phyloP scores from a whole-genome alignment of 2,329 filamentous ascomycete species.

The Fusarium devonianum region DNA sequence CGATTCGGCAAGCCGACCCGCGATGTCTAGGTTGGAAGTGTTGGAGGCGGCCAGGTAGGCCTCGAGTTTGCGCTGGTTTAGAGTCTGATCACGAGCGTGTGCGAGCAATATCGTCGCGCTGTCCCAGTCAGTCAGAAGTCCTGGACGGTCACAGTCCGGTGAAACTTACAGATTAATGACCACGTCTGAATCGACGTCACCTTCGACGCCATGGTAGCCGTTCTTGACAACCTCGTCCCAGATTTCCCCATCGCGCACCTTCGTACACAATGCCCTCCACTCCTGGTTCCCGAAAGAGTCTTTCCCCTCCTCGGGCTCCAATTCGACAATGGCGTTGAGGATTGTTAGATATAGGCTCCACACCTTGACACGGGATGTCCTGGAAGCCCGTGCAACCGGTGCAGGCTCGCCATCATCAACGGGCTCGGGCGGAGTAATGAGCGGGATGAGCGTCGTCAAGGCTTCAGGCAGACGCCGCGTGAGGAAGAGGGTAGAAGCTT shows the following conservation, averaged over 20 bases:
- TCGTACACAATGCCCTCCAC: slow-evolving; percentile 82
- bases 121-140: slow-evolving; percentile 31
- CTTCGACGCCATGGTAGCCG: slow-evolving; percentile 88
- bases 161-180: slow-evolving; percentile 80
- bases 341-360: slow-evolving; percentile 98
- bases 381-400: slow-evolving; percentile 80
- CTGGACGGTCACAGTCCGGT: slow-evolving; percentile 12
- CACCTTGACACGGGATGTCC: slow-evolving; percentile 87
- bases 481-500: slow-evolving; percentile 91
- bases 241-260: slow-evolving; percentile 87
- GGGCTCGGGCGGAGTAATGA: slow-evolving; percentile 70
- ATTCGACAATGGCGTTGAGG: slow-evolving; percentile 86
- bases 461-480: slow-evolving; percentile 93
- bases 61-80: slow-evolving; percentile 89
- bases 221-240: slow-evolving; percentile 92
- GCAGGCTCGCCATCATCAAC: slow-evolving; percentile 64
- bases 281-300: slow-evolving; percentile 83
- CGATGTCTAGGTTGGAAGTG: slow-evolving; percentile 75
- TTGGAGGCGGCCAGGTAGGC: slow-evolving; percentile 83
- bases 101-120: slow-evolving; percentile 89
- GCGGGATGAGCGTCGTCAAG: slow-evolving; percentile 80
- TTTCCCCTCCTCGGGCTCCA: slow-evolving; percentile 90
- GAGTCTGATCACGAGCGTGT: slow-evolving; percentile 82
- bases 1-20: slow-evolving; percentile 64
- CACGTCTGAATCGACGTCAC: slow-evolving; percentile 92